Evolutionary conservation across 75 land plant genomes (phyloP).

Genomic region (Pinus tabuliformis): DNA sequence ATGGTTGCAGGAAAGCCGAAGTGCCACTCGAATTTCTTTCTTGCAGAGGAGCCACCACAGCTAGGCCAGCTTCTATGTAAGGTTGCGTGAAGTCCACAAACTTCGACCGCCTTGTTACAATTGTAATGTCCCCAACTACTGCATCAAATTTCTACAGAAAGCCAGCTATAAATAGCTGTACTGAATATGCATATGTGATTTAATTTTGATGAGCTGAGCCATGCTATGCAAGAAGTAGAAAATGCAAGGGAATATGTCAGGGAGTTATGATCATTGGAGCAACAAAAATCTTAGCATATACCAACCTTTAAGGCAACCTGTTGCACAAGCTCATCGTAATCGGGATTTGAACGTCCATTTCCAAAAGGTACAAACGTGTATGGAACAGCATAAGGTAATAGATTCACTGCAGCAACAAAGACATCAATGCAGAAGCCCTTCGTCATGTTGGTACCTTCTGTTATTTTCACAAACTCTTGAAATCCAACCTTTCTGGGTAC

Average conservation of each 20-base stretch:
- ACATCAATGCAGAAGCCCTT: constrained; percentile 37
- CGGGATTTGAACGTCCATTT: constrained; percentile 31
- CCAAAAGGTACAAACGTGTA: constrained; percentile 32
- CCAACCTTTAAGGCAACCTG: constrained; percentile 36
- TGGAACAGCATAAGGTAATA: constrained; percentile 23
- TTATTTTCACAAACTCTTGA: constrained; percentile 41
- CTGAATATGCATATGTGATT: background rate
- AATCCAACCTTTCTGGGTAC: constrained; percentile 59
- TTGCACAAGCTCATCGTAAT: constrained; percentile 43
- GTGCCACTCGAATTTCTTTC: constrained; percentile 15
- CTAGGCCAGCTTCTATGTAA: constrained; percentile 52
- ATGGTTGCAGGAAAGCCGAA: constrained; percentile 58
- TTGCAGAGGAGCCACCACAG: constrained; percentile 39
- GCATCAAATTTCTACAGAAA: constrained; percentile 51
- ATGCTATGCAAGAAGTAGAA: background rate
- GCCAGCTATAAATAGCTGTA: background rate
- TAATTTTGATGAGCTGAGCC: background rate
- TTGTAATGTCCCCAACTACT: constrained; percentile 58
- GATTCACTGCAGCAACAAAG: constrained; percentile 23
- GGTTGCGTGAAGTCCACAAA: constrained; percentile 63
- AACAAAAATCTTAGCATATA: background rate
- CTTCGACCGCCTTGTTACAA: constrained; percentile 37
- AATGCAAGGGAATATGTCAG: background rate
- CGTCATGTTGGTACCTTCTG: constrained; percentile 14
- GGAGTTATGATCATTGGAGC: background rate